Conservation (phyloP, 106 monocot genomes). For the Allium sativum region DNA sequence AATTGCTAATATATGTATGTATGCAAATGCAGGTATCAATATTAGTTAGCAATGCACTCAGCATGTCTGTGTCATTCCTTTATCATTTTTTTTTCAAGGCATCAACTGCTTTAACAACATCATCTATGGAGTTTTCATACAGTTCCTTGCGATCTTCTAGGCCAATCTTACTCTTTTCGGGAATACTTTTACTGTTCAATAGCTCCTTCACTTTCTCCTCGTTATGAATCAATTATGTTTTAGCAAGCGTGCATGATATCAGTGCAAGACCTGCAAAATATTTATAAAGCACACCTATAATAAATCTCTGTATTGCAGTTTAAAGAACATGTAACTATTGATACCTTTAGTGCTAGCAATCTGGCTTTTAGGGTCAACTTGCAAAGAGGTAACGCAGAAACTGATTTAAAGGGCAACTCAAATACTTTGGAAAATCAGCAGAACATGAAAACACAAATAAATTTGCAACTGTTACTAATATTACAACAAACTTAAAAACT, state of each 20-base stretch:
- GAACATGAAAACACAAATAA: too few species aligned
- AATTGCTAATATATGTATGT: too few species aligned
- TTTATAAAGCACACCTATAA: too few species aligned
- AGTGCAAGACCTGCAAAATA: too few species aligned
- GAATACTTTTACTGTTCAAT: not conserved
- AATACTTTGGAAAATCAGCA: too few species aligned
- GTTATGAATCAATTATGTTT: not conserved
- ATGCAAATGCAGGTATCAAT: not conserved
- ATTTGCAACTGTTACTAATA: too few species aligned
- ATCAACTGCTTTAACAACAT: not conserved
- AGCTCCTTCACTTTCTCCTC: not conserved
- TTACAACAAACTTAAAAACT: too few species aligned
- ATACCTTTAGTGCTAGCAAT: not conserved
- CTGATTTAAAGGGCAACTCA: too few species aligned
- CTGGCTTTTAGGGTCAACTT: not conserved
- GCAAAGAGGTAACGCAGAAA: not conserved
- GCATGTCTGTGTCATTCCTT: too few species aligned
- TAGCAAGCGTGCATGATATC: too few species aligned
- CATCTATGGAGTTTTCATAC: not conserved
- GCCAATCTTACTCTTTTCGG: not conserved
- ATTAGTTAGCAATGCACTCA: not conserved
- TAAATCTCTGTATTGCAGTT: too few species aligned
- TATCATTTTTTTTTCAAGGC: not conserved
- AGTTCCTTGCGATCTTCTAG: not conserved
- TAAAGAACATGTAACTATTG: not conserved